Evolutionary conservation across 2,329 filamentous ascomycete species (phyloP).

Genomic region (Diatrype stigma): DNA sequence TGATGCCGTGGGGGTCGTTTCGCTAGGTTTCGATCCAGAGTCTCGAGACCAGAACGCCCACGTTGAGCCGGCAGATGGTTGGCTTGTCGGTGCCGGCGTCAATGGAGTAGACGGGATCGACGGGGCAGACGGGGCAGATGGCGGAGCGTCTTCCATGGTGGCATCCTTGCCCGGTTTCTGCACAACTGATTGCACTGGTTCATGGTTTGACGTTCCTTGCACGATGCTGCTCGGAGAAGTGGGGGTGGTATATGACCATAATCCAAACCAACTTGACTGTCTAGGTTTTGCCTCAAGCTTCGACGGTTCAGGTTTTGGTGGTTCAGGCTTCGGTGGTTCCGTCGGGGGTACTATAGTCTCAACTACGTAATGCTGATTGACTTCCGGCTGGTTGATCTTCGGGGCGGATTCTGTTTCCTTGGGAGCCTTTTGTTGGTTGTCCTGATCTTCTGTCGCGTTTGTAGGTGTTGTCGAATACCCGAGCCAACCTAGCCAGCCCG

Average conservation of each 20-base stretch:
- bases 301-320: constrained; percentile 17
- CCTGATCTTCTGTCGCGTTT: constrained; percentile 8
- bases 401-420: constrained; percentile 7
- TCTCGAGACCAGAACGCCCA: constrained; percentile 81
- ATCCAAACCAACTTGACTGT: constrained; percentile 31
- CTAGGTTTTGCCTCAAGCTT: no score
- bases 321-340: constrained; percentile 15
- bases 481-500: constrained; percentile 56
- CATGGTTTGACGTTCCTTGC: constrained; percentile 10
- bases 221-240: constrained; percentile 7
- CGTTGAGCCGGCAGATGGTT: constrained; percentile 56
- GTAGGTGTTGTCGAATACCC: constrained; percentile 23
- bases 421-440: constrained; percentile 9
- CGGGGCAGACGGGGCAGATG: constrained; percentile 24
- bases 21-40: constrained; percentile 32
- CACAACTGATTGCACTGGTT: constrained; percentile 16
- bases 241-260: constrained; percentile 24
- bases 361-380: constrained; percentile 10
- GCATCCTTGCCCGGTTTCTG: constrained; percentile 35
- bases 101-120: constrained; percentile 23
- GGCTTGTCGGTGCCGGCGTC: constrained; percentile 17
- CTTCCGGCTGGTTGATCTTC: constrained; percentile 14
- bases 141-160: constrained; percentile 38
- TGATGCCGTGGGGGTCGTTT: constrained; percentile 24
- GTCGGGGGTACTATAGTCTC: constrained; percentile 11